Base-by-base conservation (phyloP, 176 grass and related monocot genomes). In the Pharus latifolius region DNA sequence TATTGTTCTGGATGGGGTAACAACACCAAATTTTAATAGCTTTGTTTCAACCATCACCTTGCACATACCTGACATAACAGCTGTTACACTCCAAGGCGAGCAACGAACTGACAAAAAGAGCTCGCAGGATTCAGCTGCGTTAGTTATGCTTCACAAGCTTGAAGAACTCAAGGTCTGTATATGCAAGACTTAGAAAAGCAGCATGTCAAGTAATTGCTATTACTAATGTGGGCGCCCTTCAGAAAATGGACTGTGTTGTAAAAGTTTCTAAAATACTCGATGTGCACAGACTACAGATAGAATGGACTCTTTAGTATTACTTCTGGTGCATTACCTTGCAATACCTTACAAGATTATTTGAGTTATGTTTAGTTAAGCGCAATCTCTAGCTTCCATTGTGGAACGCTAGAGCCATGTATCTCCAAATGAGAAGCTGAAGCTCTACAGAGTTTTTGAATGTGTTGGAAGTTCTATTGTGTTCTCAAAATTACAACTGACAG, bases 51-150 rank as follows among this genome's bases (percentile, higher is more conserved):
- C 64, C 47, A 83, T 98, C 53, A 90, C 86, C 13, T 63, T 93
- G 70, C 94, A 90, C 69, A 49, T 93, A 85, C 94, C 89, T 13
- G 83, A 80, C 63, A 69, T 45, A 60, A 45, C 78, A 3, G 76
- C 50, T 62, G 83, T 98, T 67, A 85, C 77, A 57, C 70, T 92
- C 64, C 30, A 53, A 24, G 94, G 89, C 13, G 81, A 93, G n/a
- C 57, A 17, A 10, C 69, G 60, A 12, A 70, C 86, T 49, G 87
- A 93, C 55, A 98, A 98, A 53, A 98, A 83, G 49, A 83, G 81
- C 17, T 67, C 89, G 32, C 86, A 92, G 52, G 94, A 98, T 77
- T 92, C 89, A 30, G 94, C 89, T 10, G 85, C 89, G 6, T 49
- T 98, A 65, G 37, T 57, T 23, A 63, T 93, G 83, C 89, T 98